Evolutionary conservation across 2,329 filamentous ascomycete genomes (phyloP), one percentile per base, ranked within the genome.

Genomic region (Pyrenochaeta sp.): DNA sequence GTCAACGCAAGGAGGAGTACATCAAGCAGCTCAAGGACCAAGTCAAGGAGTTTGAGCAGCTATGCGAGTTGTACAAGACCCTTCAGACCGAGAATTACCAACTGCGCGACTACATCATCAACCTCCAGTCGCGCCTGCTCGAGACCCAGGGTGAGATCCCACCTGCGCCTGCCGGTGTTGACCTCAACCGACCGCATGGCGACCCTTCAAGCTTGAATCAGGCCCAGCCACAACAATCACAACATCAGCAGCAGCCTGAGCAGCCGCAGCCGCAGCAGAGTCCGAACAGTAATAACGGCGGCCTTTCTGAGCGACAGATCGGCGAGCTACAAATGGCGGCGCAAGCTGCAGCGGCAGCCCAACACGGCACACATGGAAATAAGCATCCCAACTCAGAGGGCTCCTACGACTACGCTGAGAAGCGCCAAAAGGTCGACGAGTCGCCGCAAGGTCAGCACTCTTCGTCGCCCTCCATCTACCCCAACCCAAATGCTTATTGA

Each of bases 21-120:
- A 99, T 99, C 76, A 96, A 96, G 81, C 96, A 96, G 75, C 85
- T 99, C 6, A 95, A 99, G 77, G 90, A 95, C 72, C 91, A 98
- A 74, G 92, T 97, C 45, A 88, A 91, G 68, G 91, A 95, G 27
- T 90, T 87, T 62, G 84, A 86, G 64, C 83, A 87, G 15, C 85
- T 97, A 76, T 90, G 92, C 63, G 85, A 90, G 58, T 86, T 85
- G 50, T 92, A 86, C 77, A 95, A 96, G 75, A 80, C 83, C n/a
- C 79, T 96, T 21, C 91, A 97, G 72, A 82, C 86, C 23, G 94
- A 99, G 75, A 97, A 97, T 77, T 95, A 93, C 73, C 87, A 90
- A 58, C 82, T 99, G 36, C 88, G 93, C 64, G 92, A 97, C 74
- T 98, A 98, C 78, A 90, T 97, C 63, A 89, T 97, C 71, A 90